Conservation (phyloP, 305 asterid genomes). For the Andrographis paniculata region DNA sequence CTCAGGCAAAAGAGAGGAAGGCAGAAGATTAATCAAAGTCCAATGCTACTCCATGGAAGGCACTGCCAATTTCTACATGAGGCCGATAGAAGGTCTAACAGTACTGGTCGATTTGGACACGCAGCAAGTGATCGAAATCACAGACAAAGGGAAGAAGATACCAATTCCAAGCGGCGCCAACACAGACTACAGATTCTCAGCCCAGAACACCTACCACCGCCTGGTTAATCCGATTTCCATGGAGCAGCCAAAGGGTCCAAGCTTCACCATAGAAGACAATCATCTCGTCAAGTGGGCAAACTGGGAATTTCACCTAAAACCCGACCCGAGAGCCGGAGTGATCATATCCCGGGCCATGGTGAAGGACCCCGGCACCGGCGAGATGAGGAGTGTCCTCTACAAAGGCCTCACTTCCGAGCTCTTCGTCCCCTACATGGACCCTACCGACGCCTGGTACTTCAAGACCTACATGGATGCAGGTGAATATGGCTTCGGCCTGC, state of each 20-base stretch:
- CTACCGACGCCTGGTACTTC: slow-evolving; percentile 90
- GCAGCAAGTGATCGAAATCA: slow-evolving; percentile 45
- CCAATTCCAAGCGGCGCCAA: slow-evolving; percentile 76
- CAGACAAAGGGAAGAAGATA: slow-evolving; percentile 52
- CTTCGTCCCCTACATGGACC: slow-evolving; percentile 94
- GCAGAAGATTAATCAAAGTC: slow-evolving; percentile 61
- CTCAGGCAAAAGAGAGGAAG: slow-evolving; percentile 58
- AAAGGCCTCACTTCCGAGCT: slow-evolving; percentile 77
- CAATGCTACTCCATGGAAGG: slow-evolving; percentile 70
- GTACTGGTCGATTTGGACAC: slow-evolving; percentile 78
- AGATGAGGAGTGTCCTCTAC: slow-evolving; percentile 70
- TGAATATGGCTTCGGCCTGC: slow-evolving; percentile 93
- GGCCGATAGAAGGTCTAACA: slow-evolving; percentile 90
- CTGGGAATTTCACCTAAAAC: slow-evolving; percentile 93
- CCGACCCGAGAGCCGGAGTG: slow-evolving; percentile 88
- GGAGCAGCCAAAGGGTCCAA: slow-evolving; percentile 92
- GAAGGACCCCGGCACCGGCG: slow-evolving; percentile 48
- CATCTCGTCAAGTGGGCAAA: slow-evolving; percentile 86
- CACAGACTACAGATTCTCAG: slow-evolving; percentile 71
- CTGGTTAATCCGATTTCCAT: slow-evolving; percentile 72
- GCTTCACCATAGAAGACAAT: slow-evolving; percentile 49
- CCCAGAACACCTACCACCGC: slow-evolving; percentile 43
- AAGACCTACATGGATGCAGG: slow-evolving; percentile 99
- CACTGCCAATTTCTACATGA: slow-evolving; percentile 92
- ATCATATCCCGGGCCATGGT: slow-evolving; percentile 62